These are phyloP conservation scores for Pleoardoris graminearum DNA, from an alignment of 2,329 filamentous ascomycete genomes.

Conservation along the genomic window DNA sequence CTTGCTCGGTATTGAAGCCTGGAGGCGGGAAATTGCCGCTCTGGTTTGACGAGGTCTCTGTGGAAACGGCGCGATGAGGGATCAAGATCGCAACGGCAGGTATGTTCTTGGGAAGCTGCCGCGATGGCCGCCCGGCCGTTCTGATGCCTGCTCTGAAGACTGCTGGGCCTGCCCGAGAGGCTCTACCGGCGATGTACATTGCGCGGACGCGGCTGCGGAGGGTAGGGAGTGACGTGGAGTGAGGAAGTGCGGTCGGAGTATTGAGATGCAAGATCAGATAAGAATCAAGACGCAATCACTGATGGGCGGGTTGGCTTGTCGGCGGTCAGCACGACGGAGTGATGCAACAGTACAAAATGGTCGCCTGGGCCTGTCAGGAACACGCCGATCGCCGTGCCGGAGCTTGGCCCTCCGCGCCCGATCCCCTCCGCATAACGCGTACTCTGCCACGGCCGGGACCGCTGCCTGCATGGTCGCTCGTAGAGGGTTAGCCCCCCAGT, in stretches of 20 bases:
- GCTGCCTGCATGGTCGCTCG: not conserved
- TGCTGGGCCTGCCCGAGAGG: slow-evolving; percentile 51
- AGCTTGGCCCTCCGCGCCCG: slow-evolving; percentile 21
- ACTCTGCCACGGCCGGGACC: not conserved
- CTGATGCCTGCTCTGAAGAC: slow-evolving; percentile 51
- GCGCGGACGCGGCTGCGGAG: slow-evolving; percentile 26
- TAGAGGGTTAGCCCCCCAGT: not conserved
- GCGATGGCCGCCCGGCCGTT: slow-evolving; percentile 46
- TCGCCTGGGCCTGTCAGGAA: slow-evolving; percentile 14
- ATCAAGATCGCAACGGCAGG: slow-evolving; percentile 63
- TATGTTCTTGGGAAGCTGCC: slow-evolving; percentile 54
- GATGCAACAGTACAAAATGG: slow-evolving; percentile 13
- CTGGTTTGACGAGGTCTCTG: slow-evolving; percentile 57
- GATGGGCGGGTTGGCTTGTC: slow-evolving; percentile 8
- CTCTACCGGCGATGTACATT: slow-evolving; percentile 52
- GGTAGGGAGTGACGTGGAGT: slow-evolving; percentile 21
- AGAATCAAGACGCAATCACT: slow-evolving; percentile 3
- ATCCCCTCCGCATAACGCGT: slow-evolving; percentile 1
- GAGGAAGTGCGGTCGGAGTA: slow-evolving; percentile 7
- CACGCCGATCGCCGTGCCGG: slow-evolving; percentile 17
- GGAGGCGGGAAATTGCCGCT: slow-evolving; percentile 71
- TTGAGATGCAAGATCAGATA: slow-evolving; percentile 8
- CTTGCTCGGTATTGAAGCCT: slow-evolving; percentile 87
- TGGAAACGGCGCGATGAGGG: slow-evolving; percentile 58
- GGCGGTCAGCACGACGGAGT: slow-evolving; percentile 14